Evolutionary conservation across 1,139 yeast genomes (phyloP), one percentile per base, ranked within the genome.

Genomic region (Candida smagusa): DNA sequence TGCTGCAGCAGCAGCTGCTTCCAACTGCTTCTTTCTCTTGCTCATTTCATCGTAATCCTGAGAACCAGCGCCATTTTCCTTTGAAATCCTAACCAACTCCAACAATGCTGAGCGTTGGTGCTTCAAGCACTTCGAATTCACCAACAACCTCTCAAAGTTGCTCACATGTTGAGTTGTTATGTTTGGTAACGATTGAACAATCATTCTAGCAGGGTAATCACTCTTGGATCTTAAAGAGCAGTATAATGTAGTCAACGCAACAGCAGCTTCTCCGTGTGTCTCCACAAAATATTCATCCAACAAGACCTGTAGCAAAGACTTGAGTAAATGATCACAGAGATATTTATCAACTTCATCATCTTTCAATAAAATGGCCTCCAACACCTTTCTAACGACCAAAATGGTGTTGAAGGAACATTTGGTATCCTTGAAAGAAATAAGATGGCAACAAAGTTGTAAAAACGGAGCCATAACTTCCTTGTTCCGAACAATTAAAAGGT

Each of bases 331-430:
- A 38, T 81, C 84, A 49, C 86, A 77, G 38, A 90, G 68, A 55
- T 79, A 88, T 46, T 77, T 77, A 61, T 89, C 96, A 33, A 89
- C 94, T 46, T 82, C 86, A 25, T 78, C 81, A 54, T 85, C 84
- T 46, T 79, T 78, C 39, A 82, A 66, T 30, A 85, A 65, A 24
- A 87, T 77, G 26, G 84, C 88, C 29, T 65, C 65, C 28, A 84
- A 62, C 35, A 90, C 71, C 45, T 85, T 83, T 44, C 95, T 74
- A 42, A 92, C 70, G 16, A 90, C 81, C 46, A 90, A 64, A 35
- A 92, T 84, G 6, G 95, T 86, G 58, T 92, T 92, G 65, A 85
- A 90, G 8, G 96, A 83, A 58, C 97, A 90, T 53, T 94, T 83
- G 29, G 94, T 86, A 54, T 92, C 98, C 51, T 84, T 86, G 58